A percentile compares a stretch with the other conserved stretches of the same genome.
Evolutionary conservation across 352 stramenopile species (phyloP).

Genomic region (Phytophthora pistaciae): DNA sequence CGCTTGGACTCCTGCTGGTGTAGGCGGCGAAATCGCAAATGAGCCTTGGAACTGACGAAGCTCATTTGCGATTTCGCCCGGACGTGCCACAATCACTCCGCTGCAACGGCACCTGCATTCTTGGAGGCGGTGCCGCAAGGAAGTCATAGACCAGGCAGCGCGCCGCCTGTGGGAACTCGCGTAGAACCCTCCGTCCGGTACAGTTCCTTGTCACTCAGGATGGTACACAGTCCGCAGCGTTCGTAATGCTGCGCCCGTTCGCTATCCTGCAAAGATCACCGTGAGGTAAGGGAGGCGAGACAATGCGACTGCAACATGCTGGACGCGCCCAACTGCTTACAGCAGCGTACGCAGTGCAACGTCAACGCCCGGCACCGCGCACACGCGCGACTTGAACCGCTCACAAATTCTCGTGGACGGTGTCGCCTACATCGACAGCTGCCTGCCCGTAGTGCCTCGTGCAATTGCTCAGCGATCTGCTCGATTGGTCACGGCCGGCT

Average conservation of each 20-base stretch:
- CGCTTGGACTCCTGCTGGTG: not conserved
- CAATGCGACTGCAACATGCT: not conserved
- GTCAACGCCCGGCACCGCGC: no score
- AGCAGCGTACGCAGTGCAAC: no score
- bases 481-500: no score
- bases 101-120: constrained; percentile 52
- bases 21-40: constrained; percentile 54
- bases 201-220: not conserved
- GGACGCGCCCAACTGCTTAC: not conserved
- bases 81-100: constrained; percentile 37
- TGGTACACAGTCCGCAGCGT: not conserved
- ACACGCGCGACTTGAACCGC: no score
- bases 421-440: no score
- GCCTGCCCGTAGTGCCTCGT: no score
- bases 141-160: not conserved
- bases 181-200: not conserved
- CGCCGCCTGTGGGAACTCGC: not conserved
- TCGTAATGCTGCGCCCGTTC: not conserved
- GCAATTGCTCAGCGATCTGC: no score
- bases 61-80: constrained; percentile 57
- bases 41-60: constrained; percentile 14
- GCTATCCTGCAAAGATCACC: not conserved
- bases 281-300: no score
- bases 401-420: no score
- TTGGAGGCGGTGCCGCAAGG: constrained; percentile 34